Evolutionary conservation across 768 basidiomycete genomes (phyloP), one percentile per base, ranked within the genome.

Genomic region (Xerocomus brunneocitrinus): DNA sequence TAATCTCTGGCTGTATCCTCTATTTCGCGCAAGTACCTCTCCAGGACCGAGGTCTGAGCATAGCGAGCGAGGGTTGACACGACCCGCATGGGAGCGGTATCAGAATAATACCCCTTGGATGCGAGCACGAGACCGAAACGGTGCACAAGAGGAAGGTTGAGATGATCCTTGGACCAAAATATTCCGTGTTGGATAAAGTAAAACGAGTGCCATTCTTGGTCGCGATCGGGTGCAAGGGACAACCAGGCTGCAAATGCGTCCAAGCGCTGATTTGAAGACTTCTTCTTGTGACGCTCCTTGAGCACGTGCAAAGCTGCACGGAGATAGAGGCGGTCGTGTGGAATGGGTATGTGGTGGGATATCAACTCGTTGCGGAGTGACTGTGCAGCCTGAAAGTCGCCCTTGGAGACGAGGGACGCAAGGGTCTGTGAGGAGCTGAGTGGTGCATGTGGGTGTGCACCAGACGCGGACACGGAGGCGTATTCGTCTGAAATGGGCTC

Each of bases 61-160:
- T 75, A 79, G 22, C 76, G 76, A 36, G 78, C 67, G 19, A 86
- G 63, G 4, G 67, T 64, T 2, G 74, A 69, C 31, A 80, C 53
- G 47, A 66, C 62, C 7, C 62, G 69, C 49, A 45, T 54, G 5
- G 58, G 56, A 12, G 56, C 57, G 4, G 39, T n/a, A 25, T 52
- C 60, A 47, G 46, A 39, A 40, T 47, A 47, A 52, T 76, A 77
- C 0, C 83, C 83, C 58, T 79, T 82, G 16, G 69, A 65, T 3
- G 76, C 76, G n/a, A 73, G 69, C 4, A 74, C 64, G 41, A 74
- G 50, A 19, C 74, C 79, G 46, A 82, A 78, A 13, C 64, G 70
- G 50, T 73, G 60, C 14, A 79, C 54, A 25, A 79, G 67, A 1
- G 63, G 47, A 16, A 76, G 64, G 28, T 76, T 67, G 43, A 68